phyloP scores from a whole-genome alignment of 768 basidiomycete genomes.

The Lactarius sanguifluus region DNA sequence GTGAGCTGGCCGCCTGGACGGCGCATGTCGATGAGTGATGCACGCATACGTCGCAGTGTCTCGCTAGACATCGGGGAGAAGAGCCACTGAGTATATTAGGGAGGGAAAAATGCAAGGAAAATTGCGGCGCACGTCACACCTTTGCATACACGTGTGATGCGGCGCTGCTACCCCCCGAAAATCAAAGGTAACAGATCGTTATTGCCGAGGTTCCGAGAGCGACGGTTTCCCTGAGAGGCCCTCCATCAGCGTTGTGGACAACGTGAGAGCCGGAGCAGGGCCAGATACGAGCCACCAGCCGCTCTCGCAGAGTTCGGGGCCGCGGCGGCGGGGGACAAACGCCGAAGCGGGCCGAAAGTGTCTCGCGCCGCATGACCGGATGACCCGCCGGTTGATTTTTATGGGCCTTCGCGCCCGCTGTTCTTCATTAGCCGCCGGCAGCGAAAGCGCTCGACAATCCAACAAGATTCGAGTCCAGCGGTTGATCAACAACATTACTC shows the following conservation, averaged over 20 bases:
- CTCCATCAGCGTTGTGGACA: background rate
- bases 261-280: background rate
- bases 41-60: background rate
- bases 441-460: conserved; percentile 25
- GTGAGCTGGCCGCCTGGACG: conserved; percentile 8
- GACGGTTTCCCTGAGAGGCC: background rate
- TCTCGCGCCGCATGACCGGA: conserved; percentile 24
- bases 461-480: conserved; percentile 28
- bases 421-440: conserved; percentile 25
- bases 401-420: conserved; percentile 18
- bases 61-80: background rate
- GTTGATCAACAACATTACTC: conserved; percentile 26
- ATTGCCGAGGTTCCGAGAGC: background rate
- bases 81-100: background rate
- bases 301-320: conserved; percentile 14
- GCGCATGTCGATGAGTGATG: background rate
- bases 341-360: conserved; percentile 23
- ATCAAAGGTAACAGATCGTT: conserved; percentile 9
- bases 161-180: background rate
- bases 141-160: background rate
- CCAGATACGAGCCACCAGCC: background rate
- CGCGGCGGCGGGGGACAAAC: conserved; percentile 18
- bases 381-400: conserved; percentile 21
- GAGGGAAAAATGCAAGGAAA: background rate
- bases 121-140: background rate